phyloP scores from a whole-genome alignment of 371 early-diverging fungal species.

The Mucor lusitanicus region DNA sequence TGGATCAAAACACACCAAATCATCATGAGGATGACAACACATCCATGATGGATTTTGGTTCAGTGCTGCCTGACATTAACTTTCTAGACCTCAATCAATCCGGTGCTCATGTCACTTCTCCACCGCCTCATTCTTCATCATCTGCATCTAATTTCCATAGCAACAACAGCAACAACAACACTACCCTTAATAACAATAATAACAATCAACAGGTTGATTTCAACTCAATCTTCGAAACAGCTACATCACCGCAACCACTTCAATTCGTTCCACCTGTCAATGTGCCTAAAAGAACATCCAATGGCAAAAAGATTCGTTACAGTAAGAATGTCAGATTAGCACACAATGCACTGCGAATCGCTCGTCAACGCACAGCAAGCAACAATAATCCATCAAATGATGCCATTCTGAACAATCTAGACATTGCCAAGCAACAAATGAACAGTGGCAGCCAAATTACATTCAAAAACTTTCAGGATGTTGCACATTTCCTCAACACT shows the following conservation, averaged over 20 bases:
- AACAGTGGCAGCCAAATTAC: conserved; percentile 3
- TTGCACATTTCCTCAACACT: conserved; percentile 14
- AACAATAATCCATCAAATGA: conserved; percentile 22
- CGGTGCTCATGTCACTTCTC: background rate
- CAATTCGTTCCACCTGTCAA: conserved; percentile 21
- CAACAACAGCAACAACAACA: background rate
- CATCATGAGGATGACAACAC: background rate
- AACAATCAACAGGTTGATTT: background rate
- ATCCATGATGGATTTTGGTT: conserved; percentile 21
- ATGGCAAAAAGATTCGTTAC: conserved; percentile 47
- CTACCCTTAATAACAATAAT: background rate
- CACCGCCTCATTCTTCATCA: background rate
- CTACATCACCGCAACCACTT: conserved; percentile 19
- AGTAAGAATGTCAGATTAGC: conserved; percentile 42
- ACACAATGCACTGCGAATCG: conserved; percentile 38
- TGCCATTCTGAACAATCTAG: conserved; percentile 23
- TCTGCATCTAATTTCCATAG: background rate
- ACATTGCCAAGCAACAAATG: conserved; percentile 18
- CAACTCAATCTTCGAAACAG: conserved; percentile 1
- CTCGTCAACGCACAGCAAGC: conserved; percentile 31
- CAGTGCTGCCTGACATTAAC: conserved; percentile 14
- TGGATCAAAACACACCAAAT: background rate
- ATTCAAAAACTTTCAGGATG: conserved; percentile 18
- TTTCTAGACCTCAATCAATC: conserved; percentile 13
- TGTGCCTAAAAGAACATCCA: conserved; percentile 40